phyloP scores from a whole-genome alignment of 2,329 filamentous ascomycete genomes.

The Diplodia sapinea region DNA sequence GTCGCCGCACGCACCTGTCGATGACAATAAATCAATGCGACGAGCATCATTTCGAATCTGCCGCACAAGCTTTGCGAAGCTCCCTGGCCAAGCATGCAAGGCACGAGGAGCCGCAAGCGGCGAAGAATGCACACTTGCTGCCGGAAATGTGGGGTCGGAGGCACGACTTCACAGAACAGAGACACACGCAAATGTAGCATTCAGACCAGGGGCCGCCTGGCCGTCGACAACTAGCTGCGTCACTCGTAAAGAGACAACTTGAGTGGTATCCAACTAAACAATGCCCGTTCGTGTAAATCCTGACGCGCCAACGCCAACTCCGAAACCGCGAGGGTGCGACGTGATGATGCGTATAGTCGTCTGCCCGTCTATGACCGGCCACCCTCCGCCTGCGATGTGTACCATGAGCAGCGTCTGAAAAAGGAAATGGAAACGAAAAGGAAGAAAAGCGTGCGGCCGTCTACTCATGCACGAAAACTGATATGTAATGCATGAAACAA shows the following conservation, averaged over 20 bases:
- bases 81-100: slow-evolving; percentile 21
- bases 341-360: slow-evolving; percentile 23
- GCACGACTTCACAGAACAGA: background rate
- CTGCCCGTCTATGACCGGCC: slow-evolving; percentile 16
- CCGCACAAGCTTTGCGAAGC: slow-evolving; percentile 26
- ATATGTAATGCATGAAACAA: slow-evolving; percentile 22
- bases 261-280: slow-evolving; percentile 30
- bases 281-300: slow-evolving; percentile 22
- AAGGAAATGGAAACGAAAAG: background rate
- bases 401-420: background rate
- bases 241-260: slow-evolving; percentile 7
- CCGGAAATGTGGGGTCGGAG: slow-evolving; percentile 3
- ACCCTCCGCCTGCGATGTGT: slow-evolving; percentile 6
- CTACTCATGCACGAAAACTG: slow-evolving; percentile 12
- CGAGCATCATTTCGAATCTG: background rate
- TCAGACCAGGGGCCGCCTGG: background rate
- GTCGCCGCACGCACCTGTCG: background rate
- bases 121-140: background rate
- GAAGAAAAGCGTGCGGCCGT: background rate
- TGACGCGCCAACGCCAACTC: slow-evolving; percentile 10
- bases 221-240: slow-evolving; percentile 10
- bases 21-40: slow-evolving; percentile 6
- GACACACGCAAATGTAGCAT: slow-evolving; percentile 14
- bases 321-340: slow-evolving; percentile 8
- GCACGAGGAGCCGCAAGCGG: background rate